phyloP scores from a whole-genome alignment of 139 green algal species.

The Ettlia oleoabundans region DNA sequence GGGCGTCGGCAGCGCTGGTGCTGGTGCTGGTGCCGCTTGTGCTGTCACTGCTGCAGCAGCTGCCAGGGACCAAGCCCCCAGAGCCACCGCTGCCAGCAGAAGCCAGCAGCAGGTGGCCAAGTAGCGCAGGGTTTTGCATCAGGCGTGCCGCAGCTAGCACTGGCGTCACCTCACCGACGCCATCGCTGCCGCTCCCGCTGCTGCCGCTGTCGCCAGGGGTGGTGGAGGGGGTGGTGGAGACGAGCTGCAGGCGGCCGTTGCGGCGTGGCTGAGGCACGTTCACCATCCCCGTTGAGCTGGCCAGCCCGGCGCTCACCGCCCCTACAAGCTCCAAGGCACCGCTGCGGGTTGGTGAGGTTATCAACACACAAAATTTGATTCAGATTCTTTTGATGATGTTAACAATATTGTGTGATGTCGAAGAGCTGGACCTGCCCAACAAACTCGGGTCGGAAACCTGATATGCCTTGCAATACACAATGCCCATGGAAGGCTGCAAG shows the following conservation, averaged over 20 bases:
- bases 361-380: too few species aligned
- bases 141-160: background rate
- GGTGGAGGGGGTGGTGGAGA: too few species aligned
- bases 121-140: conserved; percentile 18
- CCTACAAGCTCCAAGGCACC: conserved; percentile 60
- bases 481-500: too few species aligned
- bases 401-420: too few species aligned
- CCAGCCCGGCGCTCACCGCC: conserved; percentile 34
- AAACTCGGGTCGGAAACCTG: too few species aligned
- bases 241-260: background rate
- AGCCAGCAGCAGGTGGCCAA: background rate
- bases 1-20: background rate
- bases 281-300: conserved; percentile 39
- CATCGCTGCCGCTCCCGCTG: background rate
- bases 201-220: too few species aligned
- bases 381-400: too few species aligned
- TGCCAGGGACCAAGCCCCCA: background rate
- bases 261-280: background rate
- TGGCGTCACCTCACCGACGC: background rate
- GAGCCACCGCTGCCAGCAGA: background rate
- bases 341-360: background rate
- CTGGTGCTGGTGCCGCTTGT: background rate
- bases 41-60: background rate
- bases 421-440: too few species aligned
- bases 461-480: too few species aligned